These are phyloP conservation scores for Scutellaria galericulata DNA, from an alignment of 257 asterid genomes.

Conservation along the genomic window DNA sequence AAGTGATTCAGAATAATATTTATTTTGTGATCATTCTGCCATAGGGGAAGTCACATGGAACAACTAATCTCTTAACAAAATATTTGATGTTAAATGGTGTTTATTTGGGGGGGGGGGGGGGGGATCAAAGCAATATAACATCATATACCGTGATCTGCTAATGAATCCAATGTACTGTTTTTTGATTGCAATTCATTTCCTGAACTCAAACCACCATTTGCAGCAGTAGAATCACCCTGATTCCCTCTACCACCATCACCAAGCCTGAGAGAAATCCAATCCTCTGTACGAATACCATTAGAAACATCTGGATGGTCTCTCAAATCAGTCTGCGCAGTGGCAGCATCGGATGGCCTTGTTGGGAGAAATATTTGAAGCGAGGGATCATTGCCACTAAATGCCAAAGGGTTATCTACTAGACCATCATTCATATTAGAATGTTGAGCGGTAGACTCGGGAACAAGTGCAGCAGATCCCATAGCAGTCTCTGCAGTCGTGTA, in stretches of 20 bases:
- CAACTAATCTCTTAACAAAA: too few relatives aligned
- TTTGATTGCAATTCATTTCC: constrained; percentile 55
- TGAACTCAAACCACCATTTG: constrained; percentile 49
- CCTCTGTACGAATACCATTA: constrained; percentile 71
- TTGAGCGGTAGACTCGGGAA: constrained; percentile 52
- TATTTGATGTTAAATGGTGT: too few relatives aligned
- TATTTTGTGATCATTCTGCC: constrained; percentile 6
- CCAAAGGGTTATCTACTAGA: constrained; percentile 75
- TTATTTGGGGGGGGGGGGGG: not conserved
- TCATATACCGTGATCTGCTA: constrained; percentile 68
- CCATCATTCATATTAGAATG: constrained; percentile 56
- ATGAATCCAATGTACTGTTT: constrained; percentile 54
- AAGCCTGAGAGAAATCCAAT: constrained; percentile 89
- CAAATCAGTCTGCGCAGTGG: constrained; percentile 56
- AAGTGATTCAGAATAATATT: not conserved
- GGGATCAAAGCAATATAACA: not conserved
- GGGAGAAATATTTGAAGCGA: constrained; percentile 95
- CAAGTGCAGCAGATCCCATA: constrained; percentile 60
- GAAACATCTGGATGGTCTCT: constrained; percentile 63
- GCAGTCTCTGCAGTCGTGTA: constrained; percentile 55
- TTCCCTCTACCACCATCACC: constrained; percentile 68
- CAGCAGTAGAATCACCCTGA: constrained; percentile 50
- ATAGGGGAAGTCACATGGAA: constrained; percentile 9
- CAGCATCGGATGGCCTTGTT: constrained; percentile 71
- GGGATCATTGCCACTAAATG: constrained; percentile 75